These are phyloP conservation scores for Monosporascus sp. DNA, from an alignment of 2,329 filamentous ascomycete species.

Conservation along the genomic window DNA sequence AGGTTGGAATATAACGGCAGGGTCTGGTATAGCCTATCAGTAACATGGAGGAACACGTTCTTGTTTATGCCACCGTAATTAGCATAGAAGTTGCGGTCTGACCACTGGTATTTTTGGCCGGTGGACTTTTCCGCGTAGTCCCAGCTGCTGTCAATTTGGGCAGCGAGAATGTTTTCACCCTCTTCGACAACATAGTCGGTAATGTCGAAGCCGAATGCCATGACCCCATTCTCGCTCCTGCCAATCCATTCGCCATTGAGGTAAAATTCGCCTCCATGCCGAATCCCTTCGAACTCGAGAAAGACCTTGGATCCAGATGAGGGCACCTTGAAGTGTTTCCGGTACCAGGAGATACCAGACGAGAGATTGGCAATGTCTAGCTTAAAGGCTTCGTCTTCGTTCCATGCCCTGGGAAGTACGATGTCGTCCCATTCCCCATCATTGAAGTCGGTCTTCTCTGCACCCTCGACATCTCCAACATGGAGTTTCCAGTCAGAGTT, in stretches of 20 bases:
- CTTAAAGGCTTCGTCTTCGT: background rate
- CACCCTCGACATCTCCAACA: background rate
- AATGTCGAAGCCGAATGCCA: slow-evolving; percentile 1
- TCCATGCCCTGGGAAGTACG: background rate
- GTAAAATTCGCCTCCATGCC: background rate
- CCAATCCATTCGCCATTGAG: background rate
- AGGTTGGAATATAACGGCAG: background rate
- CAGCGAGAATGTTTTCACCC: background rate
- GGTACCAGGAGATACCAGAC: background rate
- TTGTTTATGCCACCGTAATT: slow-evolving; percentile 2
- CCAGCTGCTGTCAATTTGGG: background rate
- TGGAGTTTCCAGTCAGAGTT: slow-evolving; percentile 1
- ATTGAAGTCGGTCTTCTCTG: background rate
- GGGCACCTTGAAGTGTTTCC: background rate
- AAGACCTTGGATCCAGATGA: background rate
- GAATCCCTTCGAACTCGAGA: slow-evolving; percentile 1
- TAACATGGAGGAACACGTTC: background rate
- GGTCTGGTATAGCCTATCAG: background rate
- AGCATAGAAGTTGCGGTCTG: slow-evolving; percentile 1
- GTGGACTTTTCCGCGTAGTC: background rate
- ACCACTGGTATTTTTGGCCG: background rate
- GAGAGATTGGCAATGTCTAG: background rate
- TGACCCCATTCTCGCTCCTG: background rate
- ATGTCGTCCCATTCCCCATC: background rate
- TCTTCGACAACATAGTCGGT: background rate